Evolutionary conservation across 495 filamentous ascomycete genomes (phyloP).

Genomic region (Hypoxylon lienhwacheense): DNA sequence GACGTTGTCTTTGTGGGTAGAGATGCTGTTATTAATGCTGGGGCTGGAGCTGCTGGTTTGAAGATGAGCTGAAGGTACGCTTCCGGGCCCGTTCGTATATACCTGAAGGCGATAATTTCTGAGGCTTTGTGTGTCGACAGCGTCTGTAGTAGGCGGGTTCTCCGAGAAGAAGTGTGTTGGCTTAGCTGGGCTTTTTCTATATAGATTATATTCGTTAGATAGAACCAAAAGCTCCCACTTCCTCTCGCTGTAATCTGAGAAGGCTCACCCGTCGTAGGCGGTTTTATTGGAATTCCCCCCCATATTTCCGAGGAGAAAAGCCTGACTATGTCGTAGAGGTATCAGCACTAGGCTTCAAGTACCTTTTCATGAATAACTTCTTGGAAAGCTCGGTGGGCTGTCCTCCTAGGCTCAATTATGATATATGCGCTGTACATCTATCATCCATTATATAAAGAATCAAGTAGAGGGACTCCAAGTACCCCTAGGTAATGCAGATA

Average conservation of each 20-base stretch:
- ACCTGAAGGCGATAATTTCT: not conserved
- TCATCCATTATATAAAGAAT: too few relatives aligned
- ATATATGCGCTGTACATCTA: too few relatives aligned
- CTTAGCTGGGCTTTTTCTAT: not conserved
- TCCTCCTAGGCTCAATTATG: too few relatives aligned
- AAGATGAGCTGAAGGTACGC: not conserved
- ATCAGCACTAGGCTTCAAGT: too few relatives aligned
- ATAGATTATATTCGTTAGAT: not conserved
- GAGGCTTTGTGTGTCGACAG: slow-evolving; percentile 10
- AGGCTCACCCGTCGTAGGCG: not conserved
- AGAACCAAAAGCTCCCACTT: too few relatives aligned
- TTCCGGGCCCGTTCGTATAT: not conserved
- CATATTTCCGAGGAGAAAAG: not conserved
- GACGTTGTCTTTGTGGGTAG: not conserved
- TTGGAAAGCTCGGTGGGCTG: too few relatives aligned
- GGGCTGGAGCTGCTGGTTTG: not conserved
- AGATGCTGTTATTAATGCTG: not conserved
- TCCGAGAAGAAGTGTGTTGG: not conserved
- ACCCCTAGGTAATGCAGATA: too few relatives aligned
- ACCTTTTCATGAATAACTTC: too few relatives aligned
- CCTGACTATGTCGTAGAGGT: not conserved
- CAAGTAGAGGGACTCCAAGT: too few relatives aligned
- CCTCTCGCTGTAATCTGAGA: not conserved
- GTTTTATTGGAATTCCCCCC: not conserved
- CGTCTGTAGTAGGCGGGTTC: slow-evolving; percentile 1